Percentiles rank a stretch among this genome's conserved stretches.
These are phyloP conservation scores for Vanilla planifolia DNA, from an alignment of 106 monocot genomes.

Conservation along the genomic window DNA sequence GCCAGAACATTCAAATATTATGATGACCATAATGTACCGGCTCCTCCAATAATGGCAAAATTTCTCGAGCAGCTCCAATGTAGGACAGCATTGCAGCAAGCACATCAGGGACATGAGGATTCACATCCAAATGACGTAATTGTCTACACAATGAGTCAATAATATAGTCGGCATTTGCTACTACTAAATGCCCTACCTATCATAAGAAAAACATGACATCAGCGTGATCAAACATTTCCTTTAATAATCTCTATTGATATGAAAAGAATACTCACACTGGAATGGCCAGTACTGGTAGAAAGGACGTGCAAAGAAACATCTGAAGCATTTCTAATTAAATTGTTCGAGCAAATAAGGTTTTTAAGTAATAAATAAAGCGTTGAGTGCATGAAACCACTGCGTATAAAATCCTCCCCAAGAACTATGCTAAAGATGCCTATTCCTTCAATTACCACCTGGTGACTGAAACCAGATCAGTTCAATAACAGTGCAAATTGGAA, in stretches of 20 bases:
- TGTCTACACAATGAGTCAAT: constrained; percentile 86
- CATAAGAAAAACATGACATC: neutral
- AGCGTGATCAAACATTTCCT: neutral
- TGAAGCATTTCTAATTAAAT: constrained; percentile 58
- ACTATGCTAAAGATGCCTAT: constrained; percentile 69
- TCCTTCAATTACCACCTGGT: constrained; percentile 93
- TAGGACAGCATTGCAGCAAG: constrained; percentile 90
- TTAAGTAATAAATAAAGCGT: constrained; percentile 78
- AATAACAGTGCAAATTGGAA: constrained; percentile 4
- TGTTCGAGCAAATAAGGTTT: constrained; percentile 75
- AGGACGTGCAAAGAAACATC: constrained; percentile 63
- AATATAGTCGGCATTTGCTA: constrained; percentile 94
- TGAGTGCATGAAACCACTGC: constrained; percentile 87
- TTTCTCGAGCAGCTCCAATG: constrained; percentile 82
- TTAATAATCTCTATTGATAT: neutral
- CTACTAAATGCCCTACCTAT: constrained; percentile 85
- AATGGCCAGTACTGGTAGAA: constrained; percentile 44
- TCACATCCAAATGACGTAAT: constrained; percentile 84
- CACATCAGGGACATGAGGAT: constrained; percentile 75
- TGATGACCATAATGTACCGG: constrained; percentile 43
- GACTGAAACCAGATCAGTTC: constrained; percentile 3
- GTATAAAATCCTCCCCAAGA: constrained; percentile 58
- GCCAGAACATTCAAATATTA: neutral
- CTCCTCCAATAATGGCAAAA: constrained; percentile 88
- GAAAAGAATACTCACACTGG: constrained; percentile 38